Base-by-base conservation (phyloP, 805 yeast species). In the Tetrapisispora taiwanensis region DNA sequence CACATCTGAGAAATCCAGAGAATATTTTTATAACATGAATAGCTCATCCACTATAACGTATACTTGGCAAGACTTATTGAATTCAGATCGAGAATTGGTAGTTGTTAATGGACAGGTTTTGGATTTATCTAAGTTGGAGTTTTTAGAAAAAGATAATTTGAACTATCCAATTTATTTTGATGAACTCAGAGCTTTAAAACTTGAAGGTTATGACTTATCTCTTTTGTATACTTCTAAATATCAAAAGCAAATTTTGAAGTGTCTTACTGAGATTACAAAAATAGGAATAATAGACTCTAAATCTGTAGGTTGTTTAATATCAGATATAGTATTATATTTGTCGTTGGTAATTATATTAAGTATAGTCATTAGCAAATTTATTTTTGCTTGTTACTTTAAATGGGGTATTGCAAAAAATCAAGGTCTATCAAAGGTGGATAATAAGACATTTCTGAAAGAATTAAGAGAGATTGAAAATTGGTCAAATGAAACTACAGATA, bases 281-380 rank as follows among this genome's bases (percentile, higher is more conserved):
- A 94, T 89, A 13, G 98, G 98, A 15, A 78, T 77, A 37, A 77
- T 92, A 35, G 97, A 92, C 58, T 78, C 90, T 2, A 85, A 85
- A 36, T 78, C 95, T 7, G 78, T 92, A 55, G 98, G 98, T 7
- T 92, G 98, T 66, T 78, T 92, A 56, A 94, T 95, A 0, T 86
- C 97, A 0, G 68, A 79, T 43, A 79, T 88, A 33, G 96, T 92
- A 1, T 73, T 92, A 47, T 76, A 78, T 52, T 73, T 83, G 5
- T 84, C 97, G 1, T 72, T 92, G 55, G 81, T 83, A 8, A 86
- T 92, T 59, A 88, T 92, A 54, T 70, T 92, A 46, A 74, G 94
- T 1, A 76, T 92, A 43, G 95, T 89, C 17, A 56, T 80, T 42
- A 71, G 72, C 36, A 89, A 89, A 65, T 92, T 92, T 55, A 45